Evolutionary conservation across 2,329 filamentous ascomycete species (phyloP).

Genomic region (Arthrobotrys sinensis): DNA sequence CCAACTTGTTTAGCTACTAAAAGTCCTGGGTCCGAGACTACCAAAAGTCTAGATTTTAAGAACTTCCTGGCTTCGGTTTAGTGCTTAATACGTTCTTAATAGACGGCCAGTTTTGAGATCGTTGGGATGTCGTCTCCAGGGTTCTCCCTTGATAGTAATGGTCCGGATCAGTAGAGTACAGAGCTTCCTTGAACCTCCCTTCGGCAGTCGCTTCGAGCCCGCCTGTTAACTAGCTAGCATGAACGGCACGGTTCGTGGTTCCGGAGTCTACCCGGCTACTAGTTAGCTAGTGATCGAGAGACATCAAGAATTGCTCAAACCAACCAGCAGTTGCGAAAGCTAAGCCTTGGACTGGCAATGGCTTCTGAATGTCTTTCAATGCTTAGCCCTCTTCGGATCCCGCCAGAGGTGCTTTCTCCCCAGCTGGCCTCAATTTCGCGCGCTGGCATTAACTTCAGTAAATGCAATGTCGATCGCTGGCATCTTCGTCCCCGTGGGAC

Average conservation of each 20-base stretch:
- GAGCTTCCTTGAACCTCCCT: conserved; percentile 16
- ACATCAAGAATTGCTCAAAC: conserved; percentile 14
- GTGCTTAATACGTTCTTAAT: conserved; percentile 20
- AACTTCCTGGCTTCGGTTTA: conserved; percentile 20
- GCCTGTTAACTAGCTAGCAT: conserved; percentile 16
- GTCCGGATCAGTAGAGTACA: conserved; percentile 14
- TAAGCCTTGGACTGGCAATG: conserved; percentile 10
- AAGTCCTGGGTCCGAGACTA: background rate
- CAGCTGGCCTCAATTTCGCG: conserved; percentile 48
- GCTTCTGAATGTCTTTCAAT: conserved; percentile 20
- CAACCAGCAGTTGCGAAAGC: conserved; percentile 20
- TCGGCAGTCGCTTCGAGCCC: conserved; percentile 37
- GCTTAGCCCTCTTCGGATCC: conserved; percentile 24
- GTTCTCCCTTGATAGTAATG: conserved; percentile 38
- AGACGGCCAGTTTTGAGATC: conserved; percentile 42
- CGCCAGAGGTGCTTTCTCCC: conserved; percentile 34
- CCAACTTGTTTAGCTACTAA: background rate
- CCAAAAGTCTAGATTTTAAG: conserved; percentile 46
- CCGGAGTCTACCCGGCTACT: conserved; percentile 28
- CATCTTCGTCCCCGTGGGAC: conserved; percentile 35
- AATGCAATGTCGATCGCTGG: conserved; percentile 56
- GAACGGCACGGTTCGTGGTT: conserved; percentile 45
- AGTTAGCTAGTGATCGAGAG: conserved; percentile 9
- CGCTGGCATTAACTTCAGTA: conserved; percentile 37
- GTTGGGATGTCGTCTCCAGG: conserved; percentile 28